Evolutionary conservation across 2,329 filamentous ascomycete genomes (phyloP).

Genomic region (Colletotrichum caudatum): DNA sequence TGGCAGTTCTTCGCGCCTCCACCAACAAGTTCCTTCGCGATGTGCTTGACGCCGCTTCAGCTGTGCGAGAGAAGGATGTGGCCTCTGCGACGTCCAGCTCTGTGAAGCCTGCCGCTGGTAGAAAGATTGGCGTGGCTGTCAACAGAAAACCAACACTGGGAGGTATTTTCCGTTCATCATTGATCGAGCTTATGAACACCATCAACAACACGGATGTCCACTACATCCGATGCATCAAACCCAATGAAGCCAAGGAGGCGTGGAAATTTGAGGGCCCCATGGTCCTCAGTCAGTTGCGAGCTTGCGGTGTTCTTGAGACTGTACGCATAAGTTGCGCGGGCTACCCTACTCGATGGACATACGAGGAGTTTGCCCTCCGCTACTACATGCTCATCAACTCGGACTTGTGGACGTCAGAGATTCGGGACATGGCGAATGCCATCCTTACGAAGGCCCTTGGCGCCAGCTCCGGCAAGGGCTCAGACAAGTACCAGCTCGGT

Average conservation of each 20-base stretch:
- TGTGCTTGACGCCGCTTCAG: slow-evolving; percentile 86
- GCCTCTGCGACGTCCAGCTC: slow-evolving; percentile 73
- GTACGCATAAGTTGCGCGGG: slow-evolving; percentile 97
- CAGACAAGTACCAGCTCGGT: slow-evolving; percentile 97
- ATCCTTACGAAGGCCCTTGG: slow-evolving; percentile 92
- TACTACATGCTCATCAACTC: slow-evolving; percentile 99
- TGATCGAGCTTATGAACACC: slow-evolving; percentile 97
- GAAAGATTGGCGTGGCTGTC: slow-evolving; percentile 90
- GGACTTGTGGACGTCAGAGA: slow-evolving; percentile 90
- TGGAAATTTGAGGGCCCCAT: slow-evolving; percentile 99
- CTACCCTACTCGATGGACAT: slow-evolving; percentile 98
- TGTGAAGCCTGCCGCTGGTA: slow-evolving; percentile 83
- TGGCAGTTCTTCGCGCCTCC: slow-evolving; percentile 89
- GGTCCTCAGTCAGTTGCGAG: slow-evolving; percentile 96
- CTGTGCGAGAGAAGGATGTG: slow-evolving; percentile 89
- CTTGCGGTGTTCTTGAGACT: slow-evolving; percentile 98
- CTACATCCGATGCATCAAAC: slow-evolving; percentile 99
- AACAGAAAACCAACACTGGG: slow-evolving; percentile 97
- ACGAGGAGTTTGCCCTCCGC: slow-evolving; percentile 95
- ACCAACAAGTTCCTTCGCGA: slow-evolving; percentile 86
- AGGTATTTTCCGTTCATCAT: slow-evolving; percentile 97
- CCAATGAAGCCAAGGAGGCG: slow-evolving; percentile 94
- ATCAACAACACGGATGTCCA: slow-evolving; percentile 99
- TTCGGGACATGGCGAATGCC: slow-evolving; percentile 91
- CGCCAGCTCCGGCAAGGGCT: slow-evolving; percentile 76